Conservation (phyloP, 805 yeast genomes). For the Schwanniomyces sp. region DNA sequence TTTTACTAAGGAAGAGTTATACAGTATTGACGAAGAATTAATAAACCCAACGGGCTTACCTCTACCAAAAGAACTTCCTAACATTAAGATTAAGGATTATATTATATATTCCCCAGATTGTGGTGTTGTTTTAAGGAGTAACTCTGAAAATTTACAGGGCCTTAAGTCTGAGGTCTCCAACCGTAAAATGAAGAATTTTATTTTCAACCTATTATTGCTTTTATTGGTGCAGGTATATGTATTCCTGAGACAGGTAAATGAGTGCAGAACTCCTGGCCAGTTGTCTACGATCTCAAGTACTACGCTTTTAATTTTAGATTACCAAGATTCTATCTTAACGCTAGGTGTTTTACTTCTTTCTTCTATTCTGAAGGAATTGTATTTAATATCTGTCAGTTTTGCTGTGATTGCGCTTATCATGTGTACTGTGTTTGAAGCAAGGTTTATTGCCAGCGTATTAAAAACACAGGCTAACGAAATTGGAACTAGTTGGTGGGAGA, state of each 20-base stretch:
- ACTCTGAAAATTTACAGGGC: conserved; percentile 41
- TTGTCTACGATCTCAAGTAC: conserved; percentile 61
- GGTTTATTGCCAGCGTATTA: conserved; percentile 67
- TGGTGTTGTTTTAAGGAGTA: conserved; percentile 50
- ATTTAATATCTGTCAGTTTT: conserved; percentile 66
- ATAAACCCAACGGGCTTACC: conserved; percentile 79
- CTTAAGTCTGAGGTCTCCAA: conserved; percentile 52
- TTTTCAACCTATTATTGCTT: conserved; percentile 47
- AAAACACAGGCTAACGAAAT: conserved; percentile 73
- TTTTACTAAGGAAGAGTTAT: conserved; percentile 51
- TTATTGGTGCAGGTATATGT: conserved; percentile 52
- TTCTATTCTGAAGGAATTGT: conserved; percentile 49
- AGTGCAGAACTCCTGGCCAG: conserved; percentile 76
- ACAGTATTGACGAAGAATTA: conserved; percentile 70
- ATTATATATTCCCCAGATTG: conserved; percentile 88
- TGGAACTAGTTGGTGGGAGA: conserved; percentile 62
- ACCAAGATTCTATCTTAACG: conserved; percentile 72
- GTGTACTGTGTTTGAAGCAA: conserved; percentile 72
- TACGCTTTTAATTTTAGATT: conserved; percentile 59
- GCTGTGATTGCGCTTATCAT: conserved; percentile 69
- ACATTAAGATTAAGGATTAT: conserved; percentile 52
- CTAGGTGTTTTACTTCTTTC: conserved; percentile 62
- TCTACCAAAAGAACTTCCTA: conserved; percentile 52
- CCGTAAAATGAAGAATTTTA: conserved; percentile 35
- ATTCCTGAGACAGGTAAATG: conserved; percentile 67